A percentile compares a stretch with the other conserved stretches of the same genome.
Evolutionary conservation across 495 filamentous ascomycete species (phyloP).

Genomic region (Hypoxylon fuscum): DNA sequence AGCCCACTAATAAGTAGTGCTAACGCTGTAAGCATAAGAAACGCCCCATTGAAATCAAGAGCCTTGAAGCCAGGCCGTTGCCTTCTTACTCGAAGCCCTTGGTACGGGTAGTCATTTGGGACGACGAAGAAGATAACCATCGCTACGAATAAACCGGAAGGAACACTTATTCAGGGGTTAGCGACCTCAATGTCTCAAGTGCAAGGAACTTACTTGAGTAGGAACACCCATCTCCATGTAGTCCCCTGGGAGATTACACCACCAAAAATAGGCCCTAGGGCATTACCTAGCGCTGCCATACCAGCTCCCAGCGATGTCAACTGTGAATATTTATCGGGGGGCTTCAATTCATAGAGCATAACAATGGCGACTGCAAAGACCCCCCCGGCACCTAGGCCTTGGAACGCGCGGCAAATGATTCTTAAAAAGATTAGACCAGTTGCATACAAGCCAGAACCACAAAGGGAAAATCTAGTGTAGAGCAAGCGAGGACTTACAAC

Average conservation of each 20-base stretch:
- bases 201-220: conserved; percentile 31
- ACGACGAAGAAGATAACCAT: conserved; percentile 2
- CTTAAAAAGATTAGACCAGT: conserved; percentile 1
- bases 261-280: conserved; percentile 41
- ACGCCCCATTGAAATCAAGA: conserved; percentile 12
- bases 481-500: conserved; percentile 25
- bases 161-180: conserved; percentile 1
- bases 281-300: neutral
- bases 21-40: conserved; percentile 15
- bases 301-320: neutral
- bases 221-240: conserved; percentile 47
- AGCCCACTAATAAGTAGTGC: conserved; percentile 13
- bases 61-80: neutral
- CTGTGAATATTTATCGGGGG: neutral
- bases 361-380: neutral
- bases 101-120: conserved; percentile 14
- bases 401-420: conserved; percentile 31
- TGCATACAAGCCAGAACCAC: neutral
- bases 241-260: conserved; percentile 38
- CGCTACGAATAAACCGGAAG: neutral
- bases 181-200: neutral
- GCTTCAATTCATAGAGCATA: conserved; percentile 15
- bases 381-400: conserved; percentile 1
- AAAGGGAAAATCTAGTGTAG: neutral
- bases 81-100: neutral